These are phyloP conservation scores for Cordyceps farinosa DNA, from an alignment of 2,329 filamentous ascomycete genomes.

Conservation along the genomic window DNA sequence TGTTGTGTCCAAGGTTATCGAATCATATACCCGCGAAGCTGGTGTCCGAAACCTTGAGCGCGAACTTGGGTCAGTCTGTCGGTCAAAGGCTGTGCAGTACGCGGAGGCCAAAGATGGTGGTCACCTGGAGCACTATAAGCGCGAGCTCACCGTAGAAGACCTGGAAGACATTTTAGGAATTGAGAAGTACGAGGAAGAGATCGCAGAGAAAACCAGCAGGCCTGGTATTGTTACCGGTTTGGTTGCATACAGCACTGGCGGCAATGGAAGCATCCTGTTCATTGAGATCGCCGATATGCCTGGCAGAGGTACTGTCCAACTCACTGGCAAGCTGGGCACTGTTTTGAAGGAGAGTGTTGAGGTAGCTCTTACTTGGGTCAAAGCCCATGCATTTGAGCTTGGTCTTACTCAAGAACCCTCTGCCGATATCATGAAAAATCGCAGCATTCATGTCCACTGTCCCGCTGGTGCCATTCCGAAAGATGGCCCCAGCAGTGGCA, in stretches of 20 bases:
- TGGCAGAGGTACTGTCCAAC: constrained; percentile 83
- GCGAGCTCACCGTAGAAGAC: constrained; percentile 71
- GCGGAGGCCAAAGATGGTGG: constrained; percentile 81
- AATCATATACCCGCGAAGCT: constrained; percentile 92
- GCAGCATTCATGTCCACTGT: constrained; percentile 93
- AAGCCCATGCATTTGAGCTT: constrained; percentile 88
- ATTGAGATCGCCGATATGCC: constrained; percentile 99
- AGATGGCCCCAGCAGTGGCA: constrained; percentile 80
- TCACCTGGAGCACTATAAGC: constrained; percentile 65
- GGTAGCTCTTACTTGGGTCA: constrained; percentile 95
- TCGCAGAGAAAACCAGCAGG: constrained; percentile 77
- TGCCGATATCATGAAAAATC: constrained; percentile 93
- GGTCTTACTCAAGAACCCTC: constrained; percentile 75
- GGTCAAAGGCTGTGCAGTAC: constrained; percentile 91
- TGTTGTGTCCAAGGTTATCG: constrained; percentile 92
- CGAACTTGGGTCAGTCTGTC: constrained; percentile 91
- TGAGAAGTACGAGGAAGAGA: constrained; percentile 91
- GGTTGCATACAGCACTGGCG: constrained; percentile 88
- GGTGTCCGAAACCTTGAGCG: constrained; percentile 95
- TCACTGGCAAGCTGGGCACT: constrained; percentile 93
- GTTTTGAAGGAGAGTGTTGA: constrained; percentile 97
- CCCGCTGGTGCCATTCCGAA: constrained; percentile 94
- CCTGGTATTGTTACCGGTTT: constrained; percentile 94
- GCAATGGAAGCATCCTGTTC: constrained; percentile 94
- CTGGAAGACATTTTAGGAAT: constrained; percentile 89